These are phyloP conservation scores for Beauveria sp. DNA, from an alignment of 2,329 filamentous ascomycete species.

Conservation along the genomic window DNA sequence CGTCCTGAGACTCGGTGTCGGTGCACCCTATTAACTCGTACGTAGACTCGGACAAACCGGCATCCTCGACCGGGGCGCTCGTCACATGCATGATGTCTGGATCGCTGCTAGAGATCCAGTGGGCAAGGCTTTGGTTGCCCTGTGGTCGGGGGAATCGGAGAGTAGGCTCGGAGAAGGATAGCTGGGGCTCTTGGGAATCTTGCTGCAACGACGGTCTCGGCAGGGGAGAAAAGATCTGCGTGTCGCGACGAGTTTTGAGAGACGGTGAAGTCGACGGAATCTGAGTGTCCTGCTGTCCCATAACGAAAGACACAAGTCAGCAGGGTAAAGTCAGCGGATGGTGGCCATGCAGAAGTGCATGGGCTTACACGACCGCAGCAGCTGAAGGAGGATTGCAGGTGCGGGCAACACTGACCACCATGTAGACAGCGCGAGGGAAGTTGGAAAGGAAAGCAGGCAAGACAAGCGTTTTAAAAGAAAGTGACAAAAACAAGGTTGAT, in stretches of 20 bases:
- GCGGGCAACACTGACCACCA: slow-evolving; percentile 16
- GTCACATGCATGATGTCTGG: slow-evolving; percentile 48
- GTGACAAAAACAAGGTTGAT: background rate
- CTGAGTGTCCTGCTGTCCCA: slow-evolving; percentile 39
- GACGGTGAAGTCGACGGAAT: slow-evolving; percentile 21
- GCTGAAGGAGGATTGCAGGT: background rate
- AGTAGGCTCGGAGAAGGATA: slow-evolving; percentile 38
- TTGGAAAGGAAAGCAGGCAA: background rate
- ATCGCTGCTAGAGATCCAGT: slow-evolving; percentile 52
- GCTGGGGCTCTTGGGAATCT: slow-evolving; percentile 11
- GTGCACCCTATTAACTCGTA: slow-evolving; percentile 49
- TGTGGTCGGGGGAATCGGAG: slow-evolving; percentile 50
- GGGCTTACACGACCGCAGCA: background rate
- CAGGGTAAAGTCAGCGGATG: background rate
- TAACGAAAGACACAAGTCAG: slow-evolving; percentile 34
- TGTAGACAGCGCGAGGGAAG: slow-evolving; percentile 12
- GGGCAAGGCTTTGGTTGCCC: slow-evolving; percentile 47
- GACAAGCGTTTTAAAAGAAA: background rate
- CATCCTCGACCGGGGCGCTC: slow-evolving; percentile 36
- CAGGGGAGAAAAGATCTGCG: slow-evolving; percentile 18
- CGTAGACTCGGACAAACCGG: slow-evolving; percentile 47
- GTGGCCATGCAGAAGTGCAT: background rate
- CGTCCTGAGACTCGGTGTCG: slow-evolving; percentile 47
- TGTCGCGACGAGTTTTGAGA: slow-evolving; percentile 20
- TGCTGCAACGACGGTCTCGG: slow-evolving; percentile 18